Percentiles rank a stretch among this genome's conserved stretches.
Evolutionary conservation across 306 rosid species (phyloP).

Genomic region (Dalbergia cochinchinensis): DNA sequence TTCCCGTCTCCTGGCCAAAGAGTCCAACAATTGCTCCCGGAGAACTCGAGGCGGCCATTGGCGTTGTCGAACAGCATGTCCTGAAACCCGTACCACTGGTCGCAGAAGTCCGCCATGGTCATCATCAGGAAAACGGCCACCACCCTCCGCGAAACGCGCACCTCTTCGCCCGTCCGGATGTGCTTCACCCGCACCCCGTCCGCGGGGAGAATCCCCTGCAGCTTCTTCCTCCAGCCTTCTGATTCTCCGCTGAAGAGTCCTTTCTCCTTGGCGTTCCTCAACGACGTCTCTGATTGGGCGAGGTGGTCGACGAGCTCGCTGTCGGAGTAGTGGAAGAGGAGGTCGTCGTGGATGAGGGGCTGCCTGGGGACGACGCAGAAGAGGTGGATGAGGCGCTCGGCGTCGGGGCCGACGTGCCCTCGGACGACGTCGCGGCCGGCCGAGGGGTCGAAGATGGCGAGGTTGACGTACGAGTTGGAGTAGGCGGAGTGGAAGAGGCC

Average conservation of each 20-base stretch:
- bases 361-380: slow-evolving; percentile 86
- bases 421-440: slow-evolving; percentile 77
- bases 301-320: slow-evolving; percentile 69
- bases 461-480: slow-evolving; percentile 92
- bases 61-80: slow-evolving; percentile 65
- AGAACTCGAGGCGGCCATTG: slow-evolving; percentile 66
- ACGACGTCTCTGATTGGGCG: slow-evolving; percentile 51
- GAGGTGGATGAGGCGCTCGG: slow-evolving; percentile 75
- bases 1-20: slow-evolving; percentile 86
- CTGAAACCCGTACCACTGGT: slow-evolving; percentile 80
- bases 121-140: slow-evolving; percentile 73
- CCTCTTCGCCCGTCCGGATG: slow-evolving; percentile 69
- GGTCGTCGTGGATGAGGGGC: slow-evolving; percentile 78
- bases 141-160: slow-evolving; percentile 71
- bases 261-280: slow-evolving; percentile 51
- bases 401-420: slow-evolving; percentile 63
- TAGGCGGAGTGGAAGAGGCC: slow-evolving; percentile 97
- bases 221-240: slow-evolving; percentile 75
- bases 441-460: slow-evolving; percentile 87
- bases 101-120: slow-evolving; percentile 91
- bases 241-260: slow-evolving; percentile 50
- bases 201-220: slow-evolving; percentile 63
- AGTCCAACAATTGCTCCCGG: slow-evolving; percentile 63
- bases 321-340: slow-evolving; percentile 73
- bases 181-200: slow-evolving; percentile 71